These are phyloP conservation scores for Peziza echinospora DNA, from an alignment of 495 filamentous ascomycete species.

Conservation along the genomic window DNA sequence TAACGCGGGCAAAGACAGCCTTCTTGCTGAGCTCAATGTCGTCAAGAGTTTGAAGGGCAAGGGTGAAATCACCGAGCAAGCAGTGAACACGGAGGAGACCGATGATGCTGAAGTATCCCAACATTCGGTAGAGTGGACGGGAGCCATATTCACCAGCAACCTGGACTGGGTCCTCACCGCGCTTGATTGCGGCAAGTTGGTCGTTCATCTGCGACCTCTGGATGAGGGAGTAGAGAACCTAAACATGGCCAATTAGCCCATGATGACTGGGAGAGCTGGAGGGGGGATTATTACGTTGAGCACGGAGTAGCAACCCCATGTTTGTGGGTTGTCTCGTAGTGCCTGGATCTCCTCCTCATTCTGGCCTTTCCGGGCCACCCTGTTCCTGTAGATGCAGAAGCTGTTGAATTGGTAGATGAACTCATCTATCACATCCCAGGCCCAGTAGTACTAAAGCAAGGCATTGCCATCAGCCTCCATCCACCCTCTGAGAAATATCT, in stretches of 20 bases:
- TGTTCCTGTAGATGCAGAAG: slow-evolving; percentile 87
- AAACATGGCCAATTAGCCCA: neutral
- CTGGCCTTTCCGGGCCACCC: slow-evolving; percentile 63
- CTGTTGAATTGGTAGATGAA: slow-evolving; percentile 99
- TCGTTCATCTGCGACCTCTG: slow-evolving; percentile 94
- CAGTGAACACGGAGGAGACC: slow-evolving; percentile 90
- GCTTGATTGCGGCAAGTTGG: slow-evolving; percentile 84
- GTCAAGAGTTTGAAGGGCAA: slow-evolving; percentile 94
- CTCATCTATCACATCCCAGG: slow-evolving; percentile 98
- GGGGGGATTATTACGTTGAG: slow-evolving; percentile 51
- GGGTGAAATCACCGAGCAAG: slow-evolving; percentile 89
- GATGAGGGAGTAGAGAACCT: slow-evolving; percentile 84
- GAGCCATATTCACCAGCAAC: slow-evolving; percentile 88
- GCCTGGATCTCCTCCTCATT: slow-evolving; percentile 77
- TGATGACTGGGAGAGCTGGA: neutral
- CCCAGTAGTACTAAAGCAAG: slow-evolving; percentile 77
- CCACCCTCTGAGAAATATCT: neutral
- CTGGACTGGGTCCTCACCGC: slow-evolving; percentile 61
- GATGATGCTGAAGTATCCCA: slow-evolving; percentile 98
- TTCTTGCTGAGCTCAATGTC: slow-evolving; percentile 99
- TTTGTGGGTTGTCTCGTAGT: slow-evolving; percentile 89
- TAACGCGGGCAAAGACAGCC: slow-evolving; percentile 97
- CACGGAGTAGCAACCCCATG: slow-evolving; percentile 98
- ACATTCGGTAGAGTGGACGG: slow-evolving; percentile 85
- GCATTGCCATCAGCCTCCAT: slow-evolving; percentile 6